Base-by-base conservation (phyloP, 2,329 filamentous ascomycete genomes). In the Sphaerulina vaccinii region DNA sequence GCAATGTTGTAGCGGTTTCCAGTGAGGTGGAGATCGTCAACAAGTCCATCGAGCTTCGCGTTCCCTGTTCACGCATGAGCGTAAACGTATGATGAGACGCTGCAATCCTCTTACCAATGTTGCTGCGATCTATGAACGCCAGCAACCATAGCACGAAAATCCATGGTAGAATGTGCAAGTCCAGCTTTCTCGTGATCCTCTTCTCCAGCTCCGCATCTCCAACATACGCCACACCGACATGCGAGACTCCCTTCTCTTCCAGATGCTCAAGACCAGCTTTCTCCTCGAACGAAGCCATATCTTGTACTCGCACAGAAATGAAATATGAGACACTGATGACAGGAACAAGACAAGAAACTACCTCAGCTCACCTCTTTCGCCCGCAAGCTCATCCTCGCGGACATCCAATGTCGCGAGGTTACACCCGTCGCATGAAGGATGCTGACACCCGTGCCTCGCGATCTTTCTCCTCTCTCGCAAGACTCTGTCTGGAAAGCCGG, bases 81-180 rank as follows among this genome's bases (percentile, higher is more conserved):
- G n/a, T n/a, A n/a, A n/a, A n/a, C n/a, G n/a, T n/a, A n/a, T n/a
- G n/a, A n/a, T n/a, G n/a, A n/a, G n/a, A n/a, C n/a, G n/a, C n/a
- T n/a, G n/a, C n/a, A n/a, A n/a, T n/a, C n/a, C n/a, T n/a, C n/a
- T n/a, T 37, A 61, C 62, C 61, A 35, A 64, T 65, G 27, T 66
- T 66, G 32, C 60, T 63, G 19, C 73, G 64, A 57, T 76, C 74
- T 51, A 77, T 75, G 65, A 76, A 76, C 6, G 73, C 71, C n/a
- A 76, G 65, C 3, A 76, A 68, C 71, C 72, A 76, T 11, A 77
- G 65, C 8, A 66, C 64, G 40, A 76, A 76, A 5, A 76, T 65
- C 72, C 72, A 75, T 3, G 73, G 73, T 9, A 77, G 59, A 23
- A 76, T 68, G 40, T 72, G 73, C 1, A 59, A 49, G 58, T 76